Conservation (phyloP, 345 rosid species). For the Syzygium aromaticum region DNA sequence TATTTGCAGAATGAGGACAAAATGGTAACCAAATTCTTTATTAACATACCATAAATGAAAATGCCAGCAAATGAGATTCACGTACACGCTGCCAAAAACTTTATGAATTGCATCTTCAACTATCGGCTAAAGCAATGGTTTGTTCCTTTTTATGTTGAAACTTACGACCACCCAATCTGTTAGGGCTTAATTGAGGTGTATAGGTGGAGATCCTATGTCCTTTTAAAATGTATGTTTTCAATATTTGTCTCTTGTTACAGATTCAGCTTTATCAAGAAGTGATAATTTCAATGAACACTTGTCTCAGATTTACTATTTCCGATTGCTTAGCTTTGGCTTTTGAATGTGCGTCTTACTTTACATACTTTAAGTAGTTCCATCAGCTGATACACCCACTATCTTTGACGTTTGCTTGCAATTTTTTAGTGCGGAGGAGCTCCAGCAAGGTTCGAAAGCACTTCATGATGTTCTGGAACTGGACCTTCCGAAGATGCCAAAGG, state of each 20-base stretch:
- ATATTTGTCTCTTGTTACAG: neutral
- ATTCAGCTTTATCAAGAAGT: neutral
- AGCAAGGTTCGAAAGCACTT: constrained; percentile 60
- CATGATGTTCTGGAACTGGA: constrained; percentile 69
- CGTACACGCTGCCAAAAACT: neutral
- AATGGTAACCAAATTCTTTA: neutral
- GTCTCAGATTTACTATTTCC: neutral
- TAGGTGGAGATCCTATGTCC: neutral
- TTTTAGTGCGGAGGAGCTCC: constrained; percentile 69
- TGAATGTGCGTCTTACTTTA: neutral
- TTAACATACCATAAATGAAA: neutral
- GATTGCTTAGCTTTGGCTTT: neutral
- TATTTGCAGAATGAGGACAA: neutral
- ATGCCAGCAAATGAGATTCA: neutral
- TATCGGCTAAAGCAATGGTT: neutral
- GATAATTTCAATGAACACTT: neutral
- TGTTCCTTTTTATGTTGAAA: neutral
- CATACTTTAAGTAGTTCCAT: neutral
- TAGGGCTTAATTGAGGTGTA: neutral
- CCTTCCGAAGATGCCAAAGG: constrained; percentile 44
- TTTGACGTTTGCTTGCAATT: neutral
- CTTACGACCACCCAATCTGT: neutral
- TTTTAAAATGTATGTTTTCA: neutral
- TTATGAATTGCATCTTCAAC: neutral
- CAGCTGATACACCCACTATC: neutral